These are phyloP conservation scores for Diospyros kaki DNA, from an alignment of 148 eudicot species.

Conservation along the genomic window DNA sequence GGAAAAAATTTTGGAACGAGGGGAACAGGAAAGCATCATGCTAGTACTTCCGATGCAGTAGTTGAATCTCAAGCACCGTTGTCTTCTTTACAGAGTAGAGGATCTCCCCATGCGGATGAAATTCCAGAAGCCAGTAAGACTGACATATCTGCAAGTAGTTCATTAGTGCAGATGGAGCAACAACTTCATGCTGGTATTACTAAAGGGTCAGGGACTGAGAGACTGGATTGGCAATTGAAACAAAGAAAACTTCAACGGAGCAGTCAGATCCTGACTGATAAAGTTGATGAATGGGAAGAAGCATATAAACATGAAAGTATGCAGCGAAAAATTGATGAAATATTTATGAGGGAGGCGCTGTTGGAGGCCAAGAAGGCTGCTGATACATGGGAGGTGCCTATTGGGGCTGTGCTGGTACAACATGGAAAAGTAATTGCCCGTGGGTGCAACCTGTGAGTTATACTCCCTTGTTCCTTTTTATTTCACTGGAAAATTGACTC, in stretches of 20 bases:
- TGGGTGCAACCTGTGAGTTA: conserved; percentile 80
- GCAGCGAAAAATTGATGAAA: conserved; percentile 71
- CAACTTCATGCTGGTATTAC: conserved; percentile 21
- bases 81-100: conserved; percentile 28
- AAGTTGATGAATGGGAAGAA: conserved; percentile 79
- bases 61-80: conserved; percentile 19
- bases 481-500: background rate
- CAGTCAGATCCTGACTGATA: conserved; percentile 53
- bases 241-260: conserved; percentile 50
- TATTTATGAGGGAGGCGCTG: conserved; percentile 89
- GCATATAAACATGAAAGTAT: conserved; percentile 68
- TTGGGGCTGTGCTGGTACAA: conserved; percentile 91
- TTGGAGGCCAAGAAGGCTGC: conserved; percentile 86
- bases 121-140: conserved; percentile 29
- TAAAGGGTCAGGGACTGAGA: conserved; percentile 23
- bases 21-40: background rate
- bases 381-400: conserved; percentile 96
- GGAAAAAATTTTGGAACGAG: conserved; percentile 27
- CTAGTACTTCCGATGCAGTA: background rate
- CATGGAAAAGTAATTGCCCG: conserved; percentile 86
- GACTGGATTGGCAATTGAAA: conserved; percentile 34
- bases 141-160: conserved; percentile 35
- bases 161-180: conserved; percentile 18
- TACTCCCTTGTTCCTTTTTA: conserved; percentile 4
- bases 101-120: conserved; percentile 35